Evolutionary conservation across 306 rosid genomes (phyloP).

Genomic region (apple (Malus domestica)): DNA sequence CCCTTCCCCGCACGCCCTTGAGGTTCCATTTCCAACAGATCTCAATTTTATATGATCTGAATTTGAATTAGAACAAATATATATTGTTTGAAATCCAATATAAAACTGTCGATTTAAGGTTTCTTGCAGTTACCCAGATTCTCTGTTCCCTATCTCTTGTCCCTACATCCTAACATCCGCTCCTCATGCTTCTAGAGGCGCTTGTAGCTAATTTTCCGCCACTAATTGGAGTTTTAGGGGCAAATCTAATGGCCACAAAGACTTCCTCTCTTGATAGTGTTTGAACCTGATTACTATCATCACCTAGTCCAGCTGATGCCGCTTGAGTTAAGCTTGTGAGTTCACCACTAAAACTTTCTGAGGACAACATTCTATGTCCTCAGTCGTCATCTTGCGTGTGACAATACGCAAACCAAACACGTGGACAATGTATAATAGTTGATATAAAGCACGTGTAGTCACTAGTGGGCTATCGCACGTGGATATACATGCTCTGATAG

Average conservation of each 20-base stretch:
- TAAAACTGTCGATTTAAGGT: constrained; percentile 14
- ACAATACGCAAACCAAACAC: neutral
- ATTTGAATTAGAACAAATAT: neutral
- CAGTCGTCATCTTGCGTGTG: neutral
- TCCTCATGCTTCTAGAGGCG: too few species aligned
- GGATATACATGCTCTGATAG: too few species aligned
- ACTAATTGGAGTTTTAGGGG: too few species aligned
- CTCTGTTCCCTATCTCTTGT: constrained; percentile 28
- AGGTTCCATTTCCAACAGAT: neutral
- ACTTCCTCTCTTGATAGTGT: too few species aligned
- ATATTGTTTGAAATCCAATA: constrained; percentile 6
- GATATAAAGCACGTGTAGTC: neutral
- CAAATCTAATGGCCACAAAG: too few species aligned
- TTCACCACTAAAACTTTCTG: neutral
- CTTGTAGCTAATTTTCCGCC: too few species aligned
- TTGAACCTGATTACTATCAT: too few species aligned
- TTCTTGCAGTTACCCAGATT: constrained; percentile 53
- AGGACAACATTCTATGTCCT: neutral
- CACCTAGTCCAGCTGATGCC: neutral
- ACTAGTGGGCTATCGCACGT: too few species aligned
- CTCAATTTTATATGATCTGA: neutral
- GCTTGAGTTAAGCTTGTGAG: neutral
- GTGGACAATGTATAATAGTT: neutral
- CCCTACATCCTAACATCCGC: neutral
- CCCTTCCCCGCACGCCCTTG: constrained; percentile 12